Percentiles rank a stretch among this genome's conserved stretches.
These are phyloP conservation scores for Populus trichocarpa DNA, from an alignment of 441 rosid genomes.

Conservation along the genomic window DNA sequence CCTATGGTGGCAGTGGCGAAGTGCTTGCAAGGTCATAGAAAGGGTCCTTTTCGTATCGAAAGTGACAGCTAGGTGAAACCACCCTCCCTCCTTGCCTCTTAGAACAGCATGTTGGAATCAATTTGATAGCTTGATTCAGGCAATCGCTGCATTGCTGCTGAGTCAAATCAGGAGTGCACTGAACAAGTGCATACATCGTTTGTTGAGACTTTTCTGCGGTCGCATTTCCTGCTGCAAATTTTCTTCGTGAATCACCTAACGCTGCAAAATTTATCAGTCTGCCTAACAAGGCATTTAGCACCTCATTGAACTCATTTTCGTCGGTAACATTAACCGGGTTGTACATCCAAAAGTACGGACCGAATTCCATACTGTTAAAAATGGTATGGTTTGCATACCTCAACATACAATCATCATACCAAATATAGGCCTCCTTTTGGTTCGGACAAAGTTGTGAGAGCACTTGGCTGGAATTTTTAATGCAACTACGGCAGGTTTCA, in stretches of 20 bases:
- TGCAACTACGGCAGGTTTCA: background rate
- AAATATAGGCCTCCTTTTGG: background rate
- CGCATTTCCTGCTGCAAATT: slow-evolving; percentile 15
- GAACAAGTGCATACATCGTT: slow-evolving; percentile 23
- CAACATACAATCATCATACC: background rate
- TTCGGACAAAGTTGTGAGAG: slow-evolving; percentile 1
- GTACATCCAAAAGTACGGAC: background rate
- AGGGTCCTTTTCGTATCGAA: no score
- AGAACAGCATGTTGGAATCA: no score
- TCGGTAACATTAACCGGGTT: background rate
- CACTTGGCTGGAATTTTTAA: background rate
- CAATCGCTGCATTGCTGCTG: background rate
- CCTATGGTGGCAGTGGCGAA: background rate
- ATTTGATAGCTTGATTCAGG: no score
- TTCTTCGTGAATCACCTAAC: background rate
- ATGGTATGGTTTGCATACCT: slow-evolving; percentile 5
- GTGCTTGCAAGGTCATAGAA: background rate
- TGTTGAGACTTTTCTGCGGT: background rate
- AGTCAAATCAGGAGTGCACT: slow-evolving; percentile 27
- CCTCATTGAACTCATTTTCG: background rate
- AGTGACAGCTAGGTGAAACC: no score
- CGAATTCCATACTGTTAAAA: background rate
- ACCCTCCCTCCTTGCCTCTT: no score
- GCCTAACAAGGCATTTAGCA: background rate
- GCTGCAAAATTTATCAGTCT: background rate